phyloP scores from a whole-genome alignment of 75 land plant species.

The Pseudotsuga menziesii region DNA sequence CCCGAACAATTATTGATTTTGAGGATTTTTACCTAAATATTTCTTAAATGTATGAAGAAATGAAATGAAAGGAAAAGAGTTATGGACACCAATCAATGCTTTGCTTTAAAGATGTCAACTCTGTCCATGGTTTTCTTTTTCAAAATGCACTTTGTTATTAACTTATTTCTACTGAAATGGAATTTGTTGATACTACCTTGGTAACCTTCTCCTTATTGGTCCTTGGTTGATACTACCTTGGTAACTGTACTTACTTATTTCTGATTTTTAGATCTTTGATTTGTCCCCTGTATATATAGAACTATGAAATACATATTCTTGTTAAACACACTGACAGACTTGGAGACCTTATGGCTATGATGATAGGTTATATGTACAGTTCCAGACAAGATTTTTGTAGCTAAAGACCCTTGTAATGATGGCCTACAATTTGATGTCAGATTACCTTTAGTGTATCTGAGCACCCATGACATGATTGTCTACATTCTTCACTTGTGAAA shows the following conservation, averaged over 20 bases:
- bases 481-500: too few species aligned
- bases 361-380: neutral
- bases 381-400: too few species aligned
- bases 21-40: neutral
- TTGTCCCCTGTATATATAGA: neutral
- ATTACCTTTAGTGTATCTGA: neutral
- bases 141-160: neutral
- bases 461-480: too few species aligned
- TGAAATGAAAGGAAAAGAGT: neutral
- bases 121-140: neutral
- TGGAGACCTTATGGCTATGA: neutral
- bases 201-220: neutral
- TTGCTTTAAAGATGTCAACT: neutral
- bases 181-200: neutral
- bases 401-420: too few species aligned
- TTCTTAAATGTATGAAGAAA: neutral
- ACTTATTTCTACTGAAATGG: slow-evolving; percentile 3
- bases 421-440: neutral
- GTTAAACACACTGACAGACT: neutral
- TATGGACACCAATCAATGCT: neutral
- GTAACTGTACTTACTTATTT: neutral
- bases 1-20: neutral
- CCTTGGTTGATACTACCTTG: too few species aligned
- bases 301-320: neutral
- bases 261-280: neutral